Conservation (phyloP, 306 rosid genomes). For the Coriaria nepalensis region DNA sequence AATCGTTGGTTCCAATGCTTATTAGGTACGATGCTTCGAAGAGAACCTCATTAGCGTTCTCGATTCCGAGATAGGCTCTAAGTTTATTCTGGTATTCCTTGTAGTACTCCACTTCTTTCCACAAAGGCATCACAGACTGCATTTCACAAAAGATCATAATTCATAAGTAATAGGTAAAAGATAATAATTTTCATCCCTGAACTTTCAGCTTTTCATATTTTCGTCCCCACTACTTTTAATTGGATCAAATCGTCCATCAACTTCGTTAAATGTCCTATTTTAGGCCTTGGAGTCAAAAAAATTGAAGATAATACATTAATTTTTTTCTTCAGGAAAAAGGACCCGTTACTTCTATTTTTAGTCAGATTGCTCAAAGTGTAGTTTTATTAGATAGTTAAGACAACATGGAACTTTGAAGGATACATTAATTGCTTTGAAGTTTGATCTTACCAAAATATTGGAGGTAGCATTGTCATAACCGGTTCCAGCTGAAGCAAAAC, state of each 20-base stretch:
- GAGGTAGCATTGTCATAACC: conserved; percentile 53
- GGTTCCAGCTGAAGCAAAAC: conserved; percentile 59
- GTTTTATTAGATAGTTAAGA: no score
- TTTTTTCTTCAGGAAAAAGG: neutral
- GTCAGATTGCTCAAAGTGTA: no score
- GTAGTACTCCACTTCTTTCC: conserved; percentile 47
- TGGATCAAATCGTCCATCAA: no score
- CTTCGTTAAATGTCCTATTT: no score
- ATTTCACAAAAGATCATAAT: neutral
- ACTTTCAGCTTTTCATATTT: no score
- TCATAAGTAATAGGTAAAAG: no score
- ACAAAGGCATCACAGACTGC: conserved; percentile 51
- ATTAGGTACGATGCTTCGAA: conserved; percentile 32
- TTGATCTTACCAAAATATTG: conserved; percentile 30
- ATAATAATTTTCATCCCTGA: no score
- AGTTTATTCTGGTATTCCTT: conserved; percentile 34
- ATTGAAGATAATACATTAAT: neutral
- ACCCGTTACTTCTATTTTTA: no score
- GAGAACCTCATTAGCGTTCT: conserved; percentile 26
- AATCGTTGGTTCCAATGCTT: conserved; percentile 54
- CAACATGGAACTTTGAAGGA: no score
- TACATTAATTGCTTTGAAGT: no score
- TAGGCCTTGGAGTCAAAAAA: neutral
- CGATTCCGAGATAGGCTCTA: conserved; percentile 26
- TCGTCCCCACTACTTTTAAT: no score